Conservation (phyloP, 129 eudicot species). For the Flaveria brownii region DNA sequence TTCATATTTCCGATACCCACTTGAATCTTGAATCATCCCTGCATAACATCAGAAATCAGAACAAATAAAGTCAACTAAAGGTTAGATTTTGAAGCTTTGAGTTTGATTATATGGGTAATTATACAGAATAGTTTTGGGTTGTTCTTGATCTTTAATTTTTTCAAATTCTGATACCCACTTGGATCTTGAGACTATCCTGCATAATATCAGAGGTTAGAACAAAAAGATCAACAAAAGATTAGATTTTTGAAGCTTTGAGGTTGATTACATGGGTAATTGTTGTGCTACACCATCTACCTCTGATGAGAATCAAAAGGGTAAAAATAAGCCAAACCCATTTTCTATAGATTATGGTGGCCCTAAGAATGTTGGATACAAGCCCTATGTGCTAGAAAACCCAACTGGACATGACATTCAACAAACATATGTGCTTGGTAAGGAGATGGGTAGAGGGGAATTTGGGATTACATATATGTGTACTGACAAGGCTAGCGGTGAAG, state of each 20-base stretch:
- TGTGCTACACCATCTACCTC: conserved; percentile 64
- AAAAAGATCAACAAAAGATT: not conserved
- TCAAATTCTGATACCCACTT: conserved; percentile 28
- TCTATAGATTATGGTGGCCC: conserved; percentile 47
- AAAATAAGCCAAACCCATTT: conserved; percentile 75
- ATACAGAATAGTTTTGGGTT: too few relatives aligned
- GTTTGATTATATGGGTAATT: conserved; percentile 8
- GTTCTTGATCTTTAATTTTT: not conserved
- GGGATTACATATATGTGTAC: conserved; percentile 82
- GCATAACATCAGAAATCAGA: not conserved
- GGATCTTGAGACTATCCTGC: conserved; percentile 12
- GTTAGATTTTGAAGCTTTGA: conserved; percentile 23
- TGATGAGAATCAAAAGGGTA: conserved; percentile 46
- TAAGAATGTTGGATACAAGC: conserved; percentile 37
- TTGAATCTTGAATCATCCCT: conserved; percentile 12
- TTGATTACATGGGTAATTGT: conserved; percentile 69
- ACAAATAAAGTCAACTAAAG: not conserved
- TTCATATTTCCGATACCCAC: conserved; percentile 25
- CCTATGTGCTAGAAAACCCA: conserved; percentile 65
- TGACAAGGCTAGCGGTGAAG: conserved; percentile 57
- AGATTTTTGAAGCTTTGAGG: conserved; percentile 24
- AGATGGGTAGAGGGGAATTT: conserved; percentile 86
- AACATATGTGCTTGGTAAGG: conserved; percentile 66
- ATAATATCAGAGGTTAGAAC: not conserved
- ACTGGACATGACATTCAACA: conserved; percentile 66